These are phyloP conservation scores for Aspergillus asperescens DNA, from an alignment of 495 filamentous ascomycete species.

Conservation along the genomic window DNA sequence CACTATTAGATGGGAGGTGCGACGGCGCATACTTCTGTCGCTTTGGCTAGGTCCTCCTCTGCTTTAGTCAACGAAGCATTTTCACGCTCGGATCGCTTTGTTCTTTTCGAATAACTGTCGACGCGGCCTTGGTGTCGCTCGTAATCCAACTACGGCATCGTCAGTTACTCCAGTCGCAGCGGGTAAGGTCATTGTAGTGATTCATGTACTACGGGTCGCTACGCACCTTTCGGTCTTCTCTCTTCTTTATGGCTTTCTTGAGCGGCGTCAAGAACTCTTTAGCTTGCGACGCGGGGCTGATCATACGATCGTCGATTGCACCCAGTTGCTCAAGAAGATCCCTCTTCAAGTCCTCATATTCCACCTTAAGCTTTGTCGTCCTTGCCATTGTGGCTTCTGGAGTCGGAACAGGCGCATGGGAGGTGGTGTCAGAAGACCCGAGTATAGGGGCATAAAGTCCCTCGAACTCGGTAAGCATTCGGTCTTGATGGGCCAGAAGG, in stretches of 20 bases:
- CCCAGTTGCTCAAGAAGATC: slow-evolving; percentile 72
- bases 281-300: slow-evolving; percentile 67
- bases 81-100: slow-evolving; percentile 68
- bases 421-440: slow-evolving; percentile 52
- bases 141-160: slow-evolving; percentile 57
- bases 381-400: slow-evolving; percentile 59
- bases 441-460: slow-evolving; percentile 78
- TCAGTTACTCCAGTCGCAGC: no score
- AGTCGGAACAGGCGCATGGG: slow-evolving; percentile 54
- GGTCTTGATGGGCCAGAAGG: slow-evolving; percentile 66
- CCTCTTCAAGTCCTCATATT: slow-evolving; percentile 66
- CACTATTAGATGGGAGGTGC: neutral
- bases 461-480: slow-evolving; percentile 66
- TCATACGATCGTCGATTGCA: slow-evolving; percentile 65
- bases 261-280: slow-evolving; percentile 67
- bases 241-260: slow-evolving; percentile 87
- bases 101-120: slow-evolving; percentile 65
- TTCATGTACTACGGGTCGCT: neutral
- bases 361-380: slow-evolving; percentile 60
- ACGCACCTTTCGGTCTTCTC: slow-evolving; percentile 76
- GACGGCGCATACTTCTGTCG: slow-evolving; percentile 53
- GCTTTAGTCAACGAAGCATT: slow-evolving; percentile 69
- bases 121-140: slow-evolving; percentile 74
- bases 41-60: slow-evolving; percentile 65
- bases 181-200: neutral